Evolutionary conservation across 2,329 filamentous ascomycete genomes (phyloP).

Genomic region (Fusarium sambucinum): DNA sequence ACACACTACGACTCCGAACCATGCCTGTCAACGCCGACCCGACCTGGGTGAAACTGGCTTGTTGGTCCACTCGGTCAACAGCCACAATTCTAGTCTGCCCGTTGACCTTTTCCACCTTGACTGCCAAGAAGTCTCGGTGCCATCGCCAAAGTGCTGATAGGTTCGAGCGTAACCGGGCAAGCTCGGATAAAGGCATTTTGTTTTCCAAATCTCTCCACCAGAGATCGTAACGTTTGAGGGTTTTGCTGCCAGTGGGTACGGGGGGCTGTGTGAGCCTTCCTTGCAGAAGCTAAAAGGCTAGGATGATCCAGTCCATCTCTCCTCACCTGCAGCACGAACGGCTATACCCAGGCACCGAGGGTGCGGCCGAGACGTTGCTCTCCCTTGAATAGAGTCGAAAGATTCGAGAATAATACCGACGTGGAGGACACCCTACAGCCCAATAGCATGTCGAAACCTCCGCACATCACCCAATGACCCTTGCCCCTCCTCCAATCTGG

Average conservation of each 20-base stretch:
- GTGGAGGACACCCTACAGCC: slow-evolving; percentile 15
- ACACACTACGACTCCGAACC: slow-evolving; percentile 29
- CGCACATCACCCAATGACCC: slow-evolving; percentile 7
- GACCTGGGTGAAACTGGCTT: slow-evolving; percentile 33
- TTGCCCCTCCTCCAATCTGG: slow-evolving; percentile 29
- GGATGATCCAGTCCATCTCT: slow-evolving; percentile 17
- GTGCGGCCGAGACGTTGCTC: slow-evolving; percentile 32
- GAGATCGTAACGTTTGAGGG: slow-evolving; percentile 1
- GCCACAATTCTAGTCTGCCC: slow-evolving; percentile 43
- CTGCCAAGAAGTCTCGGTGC: slow-evolving; percentile 36
- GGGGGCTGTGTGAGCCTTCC: slow-evolving; percentile 45
- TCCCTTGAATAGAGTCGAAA: slow-evolving; percentile 15
- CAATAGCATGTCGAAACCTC: slow-evolving; percentile 33
- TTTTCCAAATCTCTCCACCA: slow-evolving; percentile 36
- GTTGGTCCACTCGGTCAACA: slow-evolving; percentile 41
- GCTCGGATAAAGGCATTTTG: slow-evolving; percentile 22
- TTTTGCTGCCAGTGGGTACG: slow-evolving; percentile 21
- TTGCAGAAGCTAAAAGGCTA: background rate
- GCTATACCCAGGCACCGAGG: slow-evolving; percentile 28
- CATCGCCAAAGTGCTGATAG: slow-evolving; percentile 38
- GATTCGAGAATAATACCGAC: slow-evolving; percentile 31
- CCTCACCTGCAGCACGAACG: slow-evolving; percentile 29
- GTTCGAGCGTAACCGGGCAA: slow-evolving; percentile 27
- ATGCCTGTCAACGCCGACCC: slow-evolving; percentile 21
- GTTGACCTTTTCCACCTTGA: slow-evolving; percentile 37